A percentile compares a stretch with the other conserved stretches of the same genome.
Conservation (phyloP, 2,329 filamentous ascomycete species). For the Fusarium sp. region DNA sequence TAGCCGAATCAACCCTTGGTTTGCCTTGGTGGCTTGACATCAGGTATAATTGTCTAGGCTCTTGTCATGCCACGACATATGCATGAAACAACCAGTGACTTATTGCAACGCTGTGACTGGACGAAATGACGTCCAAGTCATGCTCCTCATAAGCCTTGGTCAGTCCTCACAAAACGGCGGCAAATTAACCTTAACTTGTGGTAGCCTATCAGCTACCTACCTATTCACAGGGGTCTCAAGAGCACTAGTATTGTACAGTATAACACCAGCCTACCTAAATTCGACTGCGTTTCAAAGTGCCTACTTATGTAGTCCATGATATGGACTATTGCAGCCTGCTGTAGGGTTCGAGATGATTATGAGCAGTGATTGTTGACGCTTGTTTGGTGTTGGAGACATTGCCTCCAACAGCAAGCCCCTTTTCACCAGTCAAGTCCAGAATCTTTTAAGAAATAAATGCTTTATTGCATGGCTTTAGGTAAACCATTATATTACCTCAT, state of each 20-base stretch:
- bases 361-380: too few species aligned
- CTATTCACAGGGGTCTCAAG: neutral
- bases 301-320: too few species aligned
- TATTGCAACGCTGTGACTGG: slow-evolving; percentile 10
- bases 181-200: neutral
- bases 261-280: too few species aligned
- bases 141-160: slow-evolving; percentile 8
- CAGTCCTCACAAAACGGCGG: slow-evolving; percentile 17
- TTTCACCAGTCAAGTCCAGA: too few species aligned
- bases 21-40: slow-evolving; percentile 9
- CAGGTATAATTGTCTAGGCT: slow-evolving; percentile 14
- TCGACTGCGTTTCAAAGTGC: too few species aligned
- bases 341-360: too few species aligned
- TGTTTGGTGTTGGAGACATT: too few species aligned
- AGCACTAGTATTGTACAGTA: neutral
- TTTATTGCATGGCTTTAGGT: too few species aligned
- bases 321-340: too few species aligned
- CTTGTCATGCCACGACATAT: slow-evolving; percentile 26
- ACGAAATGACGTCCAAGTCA: neutral
- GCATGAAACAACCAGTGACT: slow-evolving; percentile 23
- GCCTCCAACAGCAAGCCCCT: too few species aligned
- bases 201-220: neutral
- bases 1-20: neutral
- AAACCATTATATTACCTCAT: too few species aligned
- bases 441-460: too few species aligned